Conservation (phyloP, 2,329 filamentous ascomycete species). For the Apiospora rasikravindrae region DNA sequence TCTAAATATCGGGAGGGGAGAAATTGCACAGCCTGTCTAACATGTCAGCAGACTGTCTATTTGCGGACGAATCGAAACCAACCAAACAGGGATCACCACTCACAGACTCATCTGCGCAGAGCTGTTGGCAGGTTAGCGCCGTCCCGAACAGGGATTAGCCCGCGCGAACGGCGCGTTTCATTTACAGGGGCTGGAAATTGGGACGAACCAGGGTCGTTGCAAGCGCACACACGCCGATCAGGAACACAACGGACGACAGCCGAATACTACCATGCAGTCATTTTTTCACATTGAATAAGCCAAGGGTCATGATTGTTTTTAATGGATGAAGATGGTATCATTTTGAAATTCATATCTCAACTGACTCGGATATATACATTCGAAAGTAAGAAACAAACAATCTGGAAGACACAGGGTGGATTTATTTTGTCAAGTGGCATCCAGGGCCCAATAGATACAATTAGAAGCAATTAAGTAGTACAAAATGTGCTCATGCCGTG, state of each 20-base stretch:
- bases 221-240: background rate
- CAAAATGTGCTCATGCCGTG: conserved; percentile 15
- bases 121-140: background rate
- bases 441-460: conserved; percentile 26
- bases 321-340: background rate
- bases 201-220: background rate
- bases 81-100: background rate
- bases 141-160: background rate
- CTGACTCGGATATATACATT: conserved; percentile 6
- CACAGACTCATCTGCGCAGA: background rate
- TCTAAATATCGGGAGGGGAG: background rate
- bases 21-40: background rate
- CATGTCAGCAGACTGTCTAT: background rate
- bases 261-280: background rate
- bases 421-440: conserved; percentile 26
- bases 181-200: conserved; percentile 20
- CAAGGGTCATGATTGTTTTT: too few relatives aligned
- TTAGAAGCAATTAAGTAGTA: conserved; percentile 19
- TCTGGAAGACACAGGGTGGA: conserved; percentile 21
- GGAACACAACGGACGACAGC: background rate
- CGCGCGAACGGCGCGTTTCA: conserved; percentile 20
- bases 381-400: conserved; percentile 19
- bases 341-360: background rate
- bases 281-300: background rate
- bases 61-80: background rate